Evolutionary conservation across 257 asterid species (phyloP).

Genomic region (Capsicum chinense): DNA sequence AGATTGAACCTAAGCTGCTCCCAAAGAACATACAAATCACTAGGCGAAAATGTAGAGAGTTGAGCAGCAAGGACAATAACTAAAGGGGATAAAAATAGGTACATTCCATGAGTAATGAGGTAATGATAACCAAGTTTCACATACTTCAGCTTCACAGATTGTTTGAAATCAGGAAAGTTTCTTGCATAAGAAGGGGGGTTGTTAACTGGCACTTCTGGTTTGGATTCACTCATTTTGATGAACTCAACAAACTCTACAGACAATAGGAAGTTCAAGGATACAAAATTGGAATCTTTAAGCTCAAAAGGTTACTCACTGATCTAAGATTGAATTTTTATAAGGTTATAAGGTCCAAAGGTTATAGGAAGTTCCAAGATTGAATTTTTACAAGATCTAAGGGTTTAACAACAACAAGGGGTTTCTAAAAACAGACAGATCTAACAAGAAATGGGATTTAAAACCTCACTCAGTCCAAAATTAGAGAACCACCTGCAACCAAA

Average conservation of each 20-base stretch:
- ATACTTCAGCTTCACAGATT: conserved; percentile 44
- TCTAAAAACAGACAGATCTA: conserved; percentile 17
- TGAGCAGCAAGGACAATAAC: conserved; percentile 42
- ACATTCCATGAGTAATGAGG: conserved; percentile 50
- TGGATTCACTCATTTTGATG: conserved; percentile 38
- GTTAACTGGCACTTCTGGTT: conserved; percentile 31
- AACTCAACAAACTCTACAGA: no score
- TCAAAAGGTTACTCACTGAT: no score
- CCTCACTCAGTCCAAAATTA: neutral
- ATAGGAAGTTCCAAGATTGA: conserved; percentile 11
- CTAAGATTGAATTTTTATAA: no score
- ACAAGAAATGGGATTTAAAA: neutral
- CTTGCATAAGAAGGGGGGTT: conserved; percentile 33
- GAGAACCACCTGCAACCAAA: conserved; percentile 22
- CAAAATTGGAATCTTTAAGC: no score
- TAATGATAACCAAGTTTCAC: conserved; percentile 48
- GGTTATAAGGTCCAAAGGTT: no score
- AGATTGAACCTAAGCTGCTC: conserved; percentile 48
- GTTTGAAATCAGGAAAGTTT: conserved; percentile 43
- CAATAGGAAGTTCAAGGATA: no score
- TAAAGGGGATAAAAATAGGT: conserved; percentile 41
- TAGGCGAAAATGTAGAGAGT: conserved; percentile 39
- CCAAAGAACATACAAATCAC: conserved; percentile 38
- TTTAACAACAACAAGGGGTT: conserved; percentile 15
- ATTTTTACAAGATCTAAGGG: neutral